These are phyloP conservation scores for Ustilago trichophora DNA, from an alignment of 1,284 basidiomycete species.

Conservation along the genomic window DNA sequence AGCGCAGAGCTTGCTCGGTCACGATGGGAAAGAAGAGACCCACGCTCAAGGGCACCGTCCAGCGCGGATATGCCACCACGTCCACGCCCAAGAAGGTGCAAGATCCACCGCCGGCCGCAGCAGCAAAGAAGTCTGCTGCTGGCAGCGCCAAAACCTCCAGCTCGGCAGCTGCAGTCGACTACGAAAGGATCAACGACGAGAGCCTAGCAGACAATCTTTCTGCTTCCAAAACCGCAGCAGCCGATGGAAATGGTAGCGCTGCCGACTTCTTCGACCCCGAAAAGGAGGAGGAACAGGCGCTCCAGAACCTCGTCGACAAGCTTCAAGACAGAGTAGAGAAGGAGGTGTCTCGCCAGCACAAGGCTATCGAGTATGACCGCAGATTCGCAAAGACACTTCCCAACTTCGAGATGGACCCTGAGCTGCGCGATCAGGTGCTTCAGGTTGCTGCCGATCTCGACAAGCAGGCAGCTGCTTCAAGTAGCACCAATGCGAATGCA, in stretches of 20 bases:
- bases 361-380: constrained; percentile 83
- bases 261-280: constrained; percentile 46
- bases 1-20: background rate
- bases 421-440: constrained; percentile 74
- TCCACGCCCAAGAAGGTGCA: constrained; percentile 83
- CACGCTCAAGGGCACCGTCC: constrained; percentile 55
- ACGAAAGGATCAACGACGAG: constrained; percentile 39
- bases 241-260: constrained; percentile 4
- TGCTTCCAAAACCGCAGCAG: constrained; percentile 8
- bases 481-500: background rate
- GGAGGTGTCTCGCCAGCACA: constrained; percentile 78
- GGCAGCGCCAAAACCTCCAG: constrained; percentile 3
- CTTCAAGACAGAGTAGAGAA: constrained; percentile 88
- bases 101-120: constrained; percentile 59
- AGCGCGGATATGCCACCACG: constrained; percentile 65
- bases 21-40: constrained; percentile 61
- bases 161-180: constrained; percentile 49
- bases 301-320: constrained; percentile 72
- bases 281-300: constrained; percentile 60
- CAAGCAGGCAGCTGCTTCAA: constrained; percentile 67
- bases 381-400: constrained; percentile 77
- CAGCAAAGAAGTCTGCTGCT: constrained; percentile 62
- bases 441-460: constrained; percentile 68
- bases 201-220: constrained; percentile 32
- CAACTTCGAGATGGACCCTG: constrained; percentile 74